phyloP scores from a whole-genome alignment of 2,329 filamentous ascomycete genomes.

The Sclerotinia borealis region DNA sequence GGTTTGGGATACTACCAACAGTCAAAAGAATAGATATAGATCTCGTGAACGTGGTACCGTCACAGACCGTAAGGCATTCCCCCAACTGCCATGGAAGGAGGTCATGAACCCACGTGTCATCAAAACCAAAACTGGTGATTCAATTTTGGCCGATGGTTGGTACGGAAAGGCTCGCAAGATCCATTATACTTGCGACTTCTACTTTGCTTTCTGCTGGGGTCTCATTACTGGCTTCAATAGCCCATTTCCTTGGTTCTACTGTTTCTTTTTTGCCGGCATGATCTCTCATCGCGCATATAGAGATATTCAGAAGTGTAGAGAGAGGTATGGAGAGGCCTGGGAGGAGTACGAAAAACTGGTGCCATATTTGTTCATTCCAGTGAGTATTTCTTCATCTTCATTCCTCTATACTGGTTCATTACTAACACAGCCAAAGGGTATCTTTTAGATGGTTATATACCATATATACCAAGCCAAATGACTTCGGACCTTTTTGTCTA shows the following conservation, averaged over 20 bases:
- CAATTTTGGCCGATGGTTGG: constrained; percentile 80
- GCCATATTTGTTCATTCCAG: constrained; percentile 79
- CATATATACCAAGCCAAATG: neutral
- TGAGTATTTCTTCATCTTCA: constrained; percentile 30
- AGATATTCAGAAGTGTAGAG: constrained; percentile 68
- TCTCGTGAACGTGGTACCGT: constrained; percentile 68
- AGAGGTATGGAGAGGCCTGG: constrained; percentile 80
- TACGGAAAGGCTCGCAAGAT: constrained; percentile 74
- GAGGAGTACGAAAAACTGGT: constrained; percentile 72
- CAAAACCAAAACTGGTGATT: constrained; percentile 64
- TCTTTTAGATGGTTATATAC: neutral
- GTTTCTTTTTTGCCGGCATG: constrained; percentile 73
- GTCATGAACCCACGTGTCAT: constrained; percentile 77
- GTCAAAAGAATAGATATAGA: constrained; percentile 90
- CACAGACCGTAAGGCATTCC: constrained; percentile 72
- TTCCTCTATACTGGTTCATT: neutral
- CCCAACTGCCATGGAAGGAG: constrained; percentile 83
- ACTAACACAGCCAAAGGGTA: neutral
- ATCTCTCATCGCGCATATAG: constrained; percentile 71
- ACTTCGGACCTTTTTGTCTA: neutral
- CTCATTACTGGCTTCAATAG: constrained; percentile 75
- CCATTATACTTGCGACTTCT: constrained; percentile 76
- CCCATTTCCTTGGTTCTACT: constrained; percentile 87
- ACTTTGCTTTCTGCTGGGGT: constrained; percentile 72
- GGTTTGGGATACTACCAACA: constrained; percentile 88